phyloP scores from a whole-genome alignment of 2,329 filamentous ascomycete species.

The Basipetospora chlamydospora region DNA sequence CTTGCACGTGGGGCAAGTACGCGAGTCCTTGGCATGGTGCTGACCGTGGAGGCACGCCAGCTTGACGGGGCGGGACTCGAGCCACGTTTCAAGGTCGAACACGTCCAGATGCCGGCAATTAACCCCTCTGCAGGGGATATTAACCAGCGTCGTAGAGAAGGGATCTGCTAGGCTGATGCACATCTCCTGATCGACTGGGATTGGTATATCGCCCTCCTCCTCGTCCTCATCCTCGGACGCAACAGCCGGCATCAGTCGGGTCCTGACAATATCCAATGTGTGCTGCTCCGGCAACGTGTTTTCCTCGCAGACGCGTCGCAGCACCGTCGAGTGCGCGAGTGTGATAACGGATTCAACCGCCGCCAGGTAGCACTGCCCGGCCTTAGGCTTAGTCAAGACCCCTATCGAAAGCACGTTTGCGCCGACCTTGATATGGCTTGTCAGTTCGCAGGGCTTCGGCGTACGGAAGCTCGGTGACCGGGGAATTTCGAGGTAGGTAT shows the following conservation, averaged over 20 bases:
- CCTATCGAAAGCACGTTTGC: constrained; percentile 47
- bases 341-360: constrained; percentile 30
- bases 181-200: constrained; percentile 41
- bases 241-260: neutral
- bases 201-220: constrained; percentile 28
- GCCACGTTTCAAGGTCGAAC: constrained; percentile 76
- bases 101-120: constrained; percentile 69
- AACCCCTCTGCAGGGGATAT: constrained; percentile 55
- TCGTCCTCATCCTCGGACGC: constrained; percentile 15
- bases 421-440: constrained; percentile 40
- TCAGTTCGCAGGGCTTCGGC: constrained; percentile 64
- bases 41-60: constrained; percentile 18
- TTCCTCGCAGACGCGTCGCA: neutral
- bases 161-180: constrained; percentile 53
- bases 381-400: constrained; percentile 14
- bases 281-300: neutral
- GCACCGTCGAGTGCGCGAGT: neutral
- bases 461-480: constrained; percentile 60
- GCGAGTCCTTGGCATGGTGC: constrained; percentile 16
- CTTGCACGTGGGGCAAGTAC: constrained; percentile 18
- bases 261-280: neutral
- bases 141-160: constrained; percentile 50
- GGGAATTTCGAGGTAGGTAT: constrained; percentile 24
- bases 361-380: constrained; percentile 35
- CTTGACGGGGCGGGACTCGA: constrained; percentile 47